Conservation (phyloP, 495 filamentous ascomycete species). For the Astrothelium subdiscretum region DNA sequence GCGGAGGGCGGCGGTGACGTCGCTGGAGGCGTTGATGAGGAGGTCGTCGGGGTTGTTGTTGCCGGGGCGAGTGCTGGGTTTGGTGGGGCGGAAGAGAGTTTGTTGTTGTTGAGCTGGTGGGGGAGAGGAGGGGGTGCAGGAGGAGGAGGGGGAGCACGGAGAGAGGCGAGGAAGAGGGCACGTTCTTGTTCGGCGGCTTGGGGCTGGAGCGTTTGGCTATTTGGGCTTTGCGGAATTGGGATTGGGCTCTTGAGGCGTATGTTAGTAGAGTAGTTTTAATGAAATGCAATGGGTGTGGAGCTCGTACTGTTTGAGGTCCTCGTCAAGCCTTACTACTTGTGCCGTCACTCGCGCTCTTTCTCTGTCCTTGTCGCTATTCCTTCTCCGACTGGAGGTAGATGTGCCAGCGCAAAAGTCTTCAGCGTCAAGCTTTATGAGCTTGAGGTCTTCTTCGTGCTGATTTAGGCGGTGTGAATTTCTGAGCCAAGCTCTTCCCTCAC, state of each 20-base stretch:
- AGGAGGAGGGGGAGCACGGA: conserved; percentile 32
- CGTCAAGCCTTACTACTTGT: conserved; percentile 47
- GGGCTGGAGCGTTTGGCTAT: conserved; percentile 66
- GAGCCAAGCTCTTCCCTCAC: conserved; percentile 63
- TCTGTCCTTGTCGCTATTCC: conserved; percentile 39
- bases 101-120: conserved; percentile 3
- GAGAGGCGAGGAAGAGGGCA: conserved; percentile 56
- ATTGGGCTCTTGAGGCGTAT: conserved; percentile 46
- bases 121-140: neutral
- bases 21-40: conserved; percentile 57
- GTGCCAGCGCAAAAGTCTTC: conserved; percentile 44
- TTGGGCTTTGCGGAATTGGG: conserved; percentile 73
- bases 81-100: conserved; percentile 22
- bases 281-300: neutral
- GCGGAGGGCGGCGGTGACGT: conserved; percentile 74
- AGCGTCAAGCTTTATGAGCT: conserved; percentile 67
- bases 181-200: conserved; percentile 63
- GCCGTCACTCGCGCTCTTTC: conserved; percentile 50
- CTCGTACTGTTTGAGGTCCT: conserved; percentile 58
- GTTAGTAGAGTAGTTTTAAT: neutral
- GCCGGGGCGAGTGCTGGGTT: neutral
- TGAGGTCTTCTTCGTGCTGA: conserved; percentile 77
- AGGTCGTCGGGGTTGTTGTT: conserved; percentile 58
- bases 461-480: conserved; percentile 76
- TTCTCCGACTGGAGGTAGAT: conserved; percentile 26